phyloP scores from a whole-genome alignment of 2,329 filamentous ascomycete species.

The Hypoxylon sp. region DNA sequence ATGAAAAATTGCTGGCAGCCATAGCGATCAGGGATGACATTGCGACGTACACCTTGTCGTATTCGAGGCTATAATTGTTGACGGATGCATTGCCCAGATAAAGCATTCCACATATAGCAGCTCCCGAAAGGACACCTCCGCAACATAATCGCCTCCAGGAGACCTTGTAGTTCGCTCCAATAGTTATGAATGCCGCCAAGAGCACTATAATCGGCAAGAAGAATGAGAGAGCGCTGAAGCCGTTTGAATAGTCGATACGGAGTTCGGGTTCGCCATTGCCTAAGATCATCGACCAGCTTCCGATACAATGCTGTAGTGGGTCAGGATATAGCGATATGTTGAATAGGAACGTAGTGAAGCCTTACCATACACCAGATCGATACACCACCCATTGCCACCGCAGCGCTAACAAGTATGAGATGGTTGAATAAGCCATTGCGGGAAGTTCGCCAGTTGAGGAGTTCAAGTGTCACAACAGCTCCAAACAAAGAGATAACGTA shows the following conservation, averaged over 20 bases:
- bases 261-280: conserved; percentile 70
- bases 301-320: conserved; percentile 78
- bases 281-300: conserved; percentile 81
- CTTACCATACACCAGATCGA: conserved; percentile 78
- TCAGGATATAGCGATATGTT: conserved; percentile 52
- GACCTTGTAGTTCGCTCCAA: conserved; percentile 70
- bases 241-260: conserved; percentile 79
- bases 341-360: conserved; percentile 10
- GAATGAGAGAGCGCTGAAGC: conserved; percentile 81
- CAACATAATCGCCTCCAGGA: conserved; percentile 68
- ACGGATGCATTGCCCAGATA: conserved; percentile 89
- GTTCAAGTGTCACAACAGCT: conserved; percentile 81
- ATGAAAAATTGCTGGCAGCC: conserved; percentile 74
- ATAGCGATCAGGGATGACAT: conserved; percentile 79
- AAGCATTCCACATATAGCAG: conserved; percentile 86
- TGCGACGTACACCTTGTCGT: conserved; percentile 69
- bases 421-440: conserved; percentile 76
- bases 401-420: conserved; percentile 71
- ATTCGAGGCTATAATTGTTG: conserved; percentile 77
- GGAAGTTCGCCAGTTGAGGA: conserved; percentile 81
- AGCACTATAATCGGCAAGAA: conserved; percentile 83
- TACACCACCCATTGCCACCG: conserved; percentile 79
- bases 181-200: conserved; percentile 76
- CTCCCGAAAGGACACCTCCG: conserved; percentile 77
- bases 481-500: conserved; percentile 82